phyloP scores from a whole-genome alignment of 176 grass and related monocot genomes.

The Coix lacrymajobi region DNA sequence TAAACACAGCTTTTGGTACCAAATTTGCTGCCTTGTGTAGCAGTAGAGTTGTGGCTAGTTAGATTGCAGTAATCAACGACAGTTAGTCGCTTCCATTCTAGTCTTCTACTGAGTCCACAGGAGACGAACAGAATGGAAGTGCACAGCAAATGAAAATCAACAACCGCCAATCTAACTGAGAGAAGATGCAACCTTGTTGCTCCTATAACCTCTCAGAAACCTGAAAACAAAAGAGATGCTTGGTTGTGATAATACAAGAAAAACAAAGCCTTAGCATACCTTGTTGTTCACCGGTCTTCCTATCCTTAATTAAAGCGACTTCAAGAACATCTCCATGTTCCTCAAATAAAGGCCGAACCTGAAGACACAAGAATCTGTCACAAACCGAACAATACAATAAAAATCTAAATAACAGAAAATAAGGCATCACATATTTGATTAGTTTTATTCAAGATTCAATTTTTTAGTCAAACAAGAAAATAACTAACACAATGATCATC shows the following conservation, averaged over 20 bases:
- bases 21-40: constrained; percentile 34
- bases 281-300: constrained; percentile 94
- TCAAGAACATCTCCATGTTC: constrained; percentile 95
- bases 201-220: constrained; percentile 68
- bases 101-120: constrained; percentile 53
- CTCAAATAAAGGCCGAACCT: constrained; percentile 96
- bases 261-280: constrained; percentile 52
- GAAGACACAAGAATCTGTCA: constrained; percentile 20
- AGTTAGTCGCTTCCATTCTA: constrained; percentile 44
- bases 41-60: constrained; percentile 40
- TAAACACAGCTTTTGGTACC: constrained; percentile 32
- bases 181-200: constrained; percentile 67
- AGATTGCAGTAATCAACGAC: constrained; percentile 36
- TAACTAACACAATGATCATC: neutral
- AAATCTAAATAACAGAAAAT: neutral
- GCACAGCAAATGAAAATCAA: constrained; percentile 47
- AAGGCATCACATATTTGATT: neutral
- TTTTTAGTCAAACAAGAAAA: constrained; percentile 11
- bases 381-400: neutral
- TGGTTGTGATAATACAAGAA: constrained; percentile 34
- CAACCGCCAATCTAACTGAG: constrained; percentile 67
- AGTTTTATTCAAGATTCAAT: neutral
- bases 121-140: constrained; percentile 59
- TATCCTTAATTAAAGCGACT: constrained; percentile 98
- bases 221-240: constrained; percentile 74